phyloP scores from a whole-genome alignment of 345 rosid genomes.

The Mercurialis annua region DNA sequence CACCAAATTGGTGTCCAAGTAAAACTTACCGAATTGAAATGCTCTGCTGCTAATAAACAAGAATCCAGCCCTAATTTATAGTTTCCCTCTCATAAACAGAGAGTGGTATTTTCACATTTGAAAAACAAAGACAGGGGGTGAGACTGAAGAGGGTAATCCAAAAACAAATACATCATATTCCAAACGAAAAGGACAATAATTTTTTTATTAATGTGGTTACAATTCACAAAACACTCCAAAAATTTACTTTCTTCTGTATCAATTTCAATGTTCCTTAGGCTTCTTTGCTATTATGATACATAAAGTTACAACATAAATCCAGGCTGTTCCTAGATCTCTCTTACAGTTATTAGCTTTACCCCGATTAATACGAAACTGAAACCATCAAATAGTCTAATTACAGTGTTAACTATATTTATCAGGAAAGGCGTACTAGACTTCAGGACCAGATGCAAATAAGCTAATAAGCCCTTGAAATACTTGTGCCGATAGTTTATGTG shows the following conservation, averaged over 20 bases:
- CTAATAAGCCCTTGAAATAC: constrained; percentile 79
- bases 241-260: not conserved
- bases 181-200: too few species aligned
- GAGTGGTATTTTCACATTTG: too few species aligned
- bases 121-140: too few species aligned
- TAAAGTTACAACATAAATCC: not conserved
- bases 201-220: too few species aligned
- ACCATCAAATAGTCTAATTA: not conserved
- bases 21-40: not conserved
- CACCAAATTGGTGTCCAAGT: not conserved
- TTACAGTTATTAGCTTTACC: not conserved
- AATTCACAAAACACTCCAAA: not conserved
- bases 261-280: not conserved
- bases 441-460: constrained; percentile 90
- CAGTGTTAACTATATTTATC: not conserved
- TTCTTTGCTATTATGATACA: not conserved
- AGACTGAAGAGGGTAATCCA: not conserved
- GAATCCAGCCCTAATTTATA: not conserved
- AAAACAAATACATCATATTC: too few species aligned
- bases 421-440: constrained; percentile 35
- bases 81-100: too few species aligned
- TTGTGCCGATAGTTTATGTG: constrained; percentile 87
- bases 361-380: constrained; percentile 9
- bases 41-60: not conserved
- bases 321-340: not conserved